Evolutionary conservation across 2,329 filamentous ascomycete genomes (phyloP), one percentile per base, ranked within the genome.

Genomic region (Tolypocladium pustulatum): DNA sequence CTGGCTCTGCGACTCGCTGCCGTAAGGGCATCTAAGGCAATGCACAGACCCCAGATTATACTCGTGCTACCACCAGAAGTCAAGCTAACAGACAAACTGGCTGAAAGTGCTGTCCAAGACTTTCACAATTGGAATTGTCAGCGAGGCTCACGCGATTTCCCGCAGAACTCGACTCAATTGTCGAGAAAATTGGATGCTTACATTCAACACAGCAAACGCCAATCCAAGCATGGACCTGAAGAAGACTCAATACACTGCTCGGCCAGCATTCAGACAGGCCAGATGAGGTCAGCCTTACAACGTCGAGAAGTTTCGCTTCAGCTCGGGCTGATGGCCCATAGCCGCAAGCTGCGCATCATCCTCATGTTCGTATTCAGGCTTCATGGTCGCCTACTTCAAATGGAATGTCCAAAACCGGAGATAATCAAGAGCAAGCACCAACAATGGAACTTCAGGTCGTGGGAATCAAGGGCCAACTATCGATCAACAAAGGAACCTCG

Each of bases 31-130:
- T 25, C 9, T 36, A 27, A 49, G 13, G 27, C 25, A 41, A 54
- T 41, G 30, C 27, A 61, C 62, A 46, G 30, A 67, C 87, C 88
- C 88, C 88, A 91, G 40, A 91, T 80, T 17, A 91, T 86, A 57
- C 84, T 81, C 2, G 81, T 83, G 43, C 84, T 80, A 1, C 87
- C 85, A 58, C 89, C 88, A 22, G 82, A 87, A 0, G 88, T 85
- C 22, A 92, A 72, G 34, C 75, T 75, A 5, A 79, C 66, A 0
- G 72, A 72, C 7, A 79, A 71, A 1, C 75, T 77, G 2, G 75
- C 74, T 7, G 76, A 74, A 1, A 79, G 73, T 0, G 76, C 76
- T 0, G 76, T 78, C 75, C 76, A 78, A 20, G 74, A 71, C 65
- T 67, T 27, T 27, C 1, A n/a, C 20, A 4, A 25, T 30, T 20